These are phyloP conservation scores for Trametes polyzona DNA, from an alignment of 1,284 basidiomycete species.

Conservation along the genomic window DNA sequence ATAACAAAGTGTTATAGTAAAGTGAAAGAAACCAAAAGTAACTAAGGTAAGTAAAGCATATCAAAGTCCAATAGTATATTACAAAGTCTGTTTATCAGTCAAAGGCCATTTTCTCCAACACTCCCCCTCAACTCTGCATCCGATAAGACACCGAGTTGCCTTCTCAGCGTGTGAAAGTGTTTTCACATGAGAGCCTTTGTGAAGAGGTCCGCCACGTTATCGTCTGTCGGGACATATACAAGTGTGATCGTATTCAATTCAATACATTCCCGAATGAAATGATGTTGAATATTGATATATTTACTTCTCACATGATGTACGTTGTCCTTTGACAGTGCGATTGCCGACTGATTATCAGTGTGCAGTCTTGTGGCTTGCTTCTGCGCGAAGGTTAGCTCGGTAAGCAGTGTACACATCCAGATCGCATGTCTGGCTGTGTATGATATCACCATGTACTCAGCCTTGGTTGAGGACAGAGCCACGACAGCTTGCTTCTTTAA, in stretches of 20 bases:
- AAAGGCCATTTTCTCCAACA: neutral
- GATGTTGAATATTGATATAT: conserved; percentile 43
- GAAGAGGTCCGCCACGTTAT: conserved; percentile 12
- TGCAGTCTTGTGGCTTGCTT: conserved; percentile 24
- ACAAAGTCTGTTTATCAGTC: neutral
- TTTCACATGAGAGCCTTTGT: conserved; percentile 30
- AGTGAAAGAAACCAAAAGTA: neutral
- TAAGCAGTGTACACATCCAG: conserved; percentile 29
- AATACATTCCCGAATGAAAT: conserved; percentile 40
- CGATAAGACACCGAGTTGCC: neutral
- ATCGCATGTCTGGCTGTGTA: conserved; percentile 23
- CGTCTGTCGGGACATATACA: neutral
- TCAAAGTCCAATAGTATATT: neutral
- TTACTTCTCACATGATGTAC: conserved; percentile 36
- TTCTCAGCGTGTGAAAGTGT: neutral
- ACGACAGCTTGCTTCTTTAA: conserved; percentile 25
- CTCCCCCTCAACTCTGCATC: neutral
- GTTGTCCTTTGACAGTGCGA: conserved; percentile 36
- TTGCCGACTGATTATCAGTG: conserved; percentile 39
- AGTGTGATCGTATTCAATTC: conserved; percentile 18
- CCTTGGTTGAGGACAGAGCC: conserved; percentile 18
- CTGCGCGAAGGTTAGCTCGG: conserved; percentile 13
- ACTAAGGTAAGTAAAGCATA: neutral
- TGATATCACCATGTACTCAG: conserved; percentile 20
- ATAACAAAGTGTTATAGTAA: neutral